These are phyloP conservation scores for Talaromyces sp. DNA, from an alignment of 2,329 filamentous ascomycete genomes.

Conservation along the genomic window DNA sequence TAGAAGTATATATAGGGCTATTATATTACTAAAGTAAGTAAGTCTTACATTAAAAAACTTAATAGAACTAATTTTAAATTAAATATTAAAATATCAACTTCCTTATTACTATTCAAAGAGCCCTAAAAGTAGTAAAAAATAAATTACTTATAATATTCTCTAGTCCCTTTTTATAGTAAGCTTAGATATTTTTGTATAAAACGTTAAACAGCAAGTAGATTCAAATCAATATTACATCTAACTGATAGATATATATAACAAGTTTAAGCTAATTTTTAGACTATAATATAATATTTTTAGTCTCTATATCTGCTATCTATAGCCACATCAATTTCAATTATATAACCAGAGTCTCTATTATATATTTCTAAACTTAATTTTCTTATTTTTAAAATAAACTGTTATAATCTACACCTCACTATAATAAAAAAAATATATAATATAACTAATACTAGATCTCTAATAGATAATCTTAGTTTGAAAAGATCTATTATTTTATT, in stretches of 20 bases:
- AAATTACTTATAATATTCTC: slow-evolving; percentile 12
- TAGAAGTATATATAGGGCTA: slow-evolving; percentile 11
- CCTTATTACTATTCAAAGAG: slow-evolving; percentile 13
- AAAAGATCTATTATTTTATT: slow-evolving; percentile 10
- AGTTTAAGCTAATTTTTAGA: background rate
- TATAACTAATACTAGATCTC: slow-evolving; percentile 6
- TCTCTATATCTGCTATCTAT: background rate
- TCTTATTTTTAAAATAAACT: slow-evolving; percentile 14
- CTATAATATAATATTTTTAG: background rate
- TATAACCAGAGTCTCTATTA: slow-evolving; percentile 1
- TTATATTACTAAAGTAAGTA: background rate
- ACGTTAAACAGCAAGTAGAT: slow-evolving; percentile 9
- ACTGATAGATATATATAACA: slow-evolving; percentile 8
- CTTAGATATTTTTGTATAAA: slow-evolving; percentile 13
- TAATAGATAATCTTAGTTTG: slow-evolving; percentile 10
- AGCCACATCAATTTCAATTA: background rate
- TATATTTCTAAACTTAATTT: slow-evolving; percentile 13
- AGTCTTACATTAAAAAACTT: background rate
- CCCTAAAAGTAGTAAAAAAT: slow-evolving; percentile 13
- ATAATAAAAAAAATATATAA: slow-evolving; percentile 9
- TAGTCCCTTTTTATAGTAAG: slow-evolving; percentile 10
- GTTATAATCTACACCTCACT: slow-evolving; percentile 12
- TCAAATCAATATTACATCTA: slow-evolving; percentile 13
- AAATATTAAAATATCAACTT: slow-evolving; percentile 11
- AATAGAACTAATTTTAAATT: background rate